A percentile compares a stretch with the other conserved stretches of the same genome.
Conservation (phyloP, 1,284 basidiomycete genomes). For the Anthracocystis walkeri region DNA sequence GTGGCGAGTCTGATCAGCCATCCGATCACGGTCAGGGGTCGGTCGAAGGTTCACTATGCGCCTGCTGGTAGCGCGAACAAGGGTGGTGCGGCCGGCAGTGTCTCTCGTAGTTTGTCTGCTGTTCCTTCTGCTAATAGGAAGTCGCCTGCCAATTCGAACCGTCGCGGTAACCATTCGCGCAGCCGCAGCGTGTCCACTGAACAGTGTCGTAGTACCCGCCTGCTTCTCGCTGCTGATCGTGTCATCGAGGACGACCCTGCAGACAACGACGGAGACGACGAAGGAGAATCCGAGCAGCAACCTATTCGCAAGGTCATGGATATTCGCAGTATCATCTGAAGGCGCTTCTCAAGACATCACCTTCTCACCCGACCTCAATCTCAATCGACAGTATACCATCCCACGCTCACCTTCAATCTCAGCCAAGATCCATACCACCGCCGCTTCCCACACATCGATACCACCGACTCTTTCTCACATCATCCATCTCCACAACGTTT, state of each 20-base stretch:
- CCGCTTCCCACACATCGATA: too few species aligned
- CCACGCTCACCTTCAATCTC: not conserved
- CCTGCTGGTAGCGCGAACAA: not conserved
- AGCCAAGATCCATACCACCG: too few species aligned
- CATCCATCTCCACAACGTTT: not conserved
- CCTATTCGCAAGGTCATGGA: slow-evolving; percentile 34
- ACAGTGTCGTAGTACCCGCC: slow-evolving; percentile 21
- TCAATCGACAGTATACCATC: slow-evolving; percentile 1
- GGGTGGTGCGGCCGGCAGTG: not conserved
- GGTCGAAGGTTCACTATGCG: slow-evolving; percentile 50
- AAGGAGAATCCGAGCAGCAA: slow-evolving; percentile 3
- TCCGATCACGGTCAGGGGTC: slow-evolving; percentile 47
- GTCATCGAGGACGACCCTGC: not conserved
- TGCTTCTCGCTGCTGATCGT: not conserved
- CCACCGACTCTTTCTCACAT: too few species aligned
- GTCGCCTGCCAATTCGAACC: not conserved
- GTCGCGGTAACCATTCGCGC: not conserved
- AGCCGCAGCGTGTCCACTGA: not conserved
- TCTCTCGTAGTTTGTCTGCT: not conserved
- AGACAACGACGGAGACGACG: slow-evolving; percentile 15
- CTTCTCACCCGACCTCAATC: not conserved
- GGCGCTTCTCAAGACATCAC: not conserved
- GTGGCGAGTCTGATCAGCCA: slow-evolving; percentile 31
- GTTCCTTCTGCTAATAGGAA: not conserved
- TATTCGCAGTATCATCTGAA: slow-evolving; percentile 39